Conservation (phyloP, 257 asterid genomes). For the Nicotiana knightiana region DNA sequence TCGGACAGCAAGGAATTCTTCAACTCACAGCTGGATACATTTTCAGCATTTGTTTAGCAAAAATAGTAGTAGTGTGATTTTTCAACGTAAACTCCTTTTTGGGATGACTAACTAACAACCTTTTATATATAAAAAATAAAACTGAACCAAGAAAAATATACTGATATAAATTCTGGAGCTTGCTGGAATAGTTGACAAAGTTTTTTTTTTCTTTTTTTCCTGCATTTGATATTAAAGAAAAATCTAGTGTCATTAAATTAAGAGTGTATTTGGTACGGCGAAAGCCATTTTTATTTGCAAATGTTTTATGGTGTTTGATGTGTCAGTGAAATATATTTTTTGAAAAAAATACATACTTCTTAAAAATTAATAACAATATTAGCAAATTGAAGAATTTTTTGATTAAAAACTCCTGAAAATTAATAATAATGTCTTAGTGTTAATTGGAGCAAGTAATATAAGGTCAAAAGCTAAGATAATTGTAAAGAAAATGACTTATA, state of each 20-base stretch:
- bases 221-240: neutral
- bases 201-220: neutral
- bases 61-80: neutral
- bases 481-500: too few species aligned
- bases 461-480: neutral
- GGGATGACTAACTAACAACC: neutral
- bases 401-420: neutral
- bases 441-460: neutral
- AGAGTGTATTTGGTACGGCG: neutral
- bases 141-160: neutral
- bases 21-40: neutral
- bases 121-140: neutral
- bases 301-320: fast-evolving
- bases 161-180: neutral
- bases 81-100: neutral
- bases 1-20: neutral
- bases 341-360: neutral
- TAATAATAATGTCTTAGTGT: neutral
- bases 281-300: fast-evolving
- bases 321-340: neutral
- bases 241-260: neutral
- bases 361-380: neutral
- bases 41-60: neutral
- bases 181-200: neutral
- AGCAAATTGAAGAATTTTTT: neutral